These are phyloP conservation scores for Aureobasidium sp. DNA, from an alignment of 2,329 filamentous ascomycete genomes.

Conservation along the genomic window DNA sequence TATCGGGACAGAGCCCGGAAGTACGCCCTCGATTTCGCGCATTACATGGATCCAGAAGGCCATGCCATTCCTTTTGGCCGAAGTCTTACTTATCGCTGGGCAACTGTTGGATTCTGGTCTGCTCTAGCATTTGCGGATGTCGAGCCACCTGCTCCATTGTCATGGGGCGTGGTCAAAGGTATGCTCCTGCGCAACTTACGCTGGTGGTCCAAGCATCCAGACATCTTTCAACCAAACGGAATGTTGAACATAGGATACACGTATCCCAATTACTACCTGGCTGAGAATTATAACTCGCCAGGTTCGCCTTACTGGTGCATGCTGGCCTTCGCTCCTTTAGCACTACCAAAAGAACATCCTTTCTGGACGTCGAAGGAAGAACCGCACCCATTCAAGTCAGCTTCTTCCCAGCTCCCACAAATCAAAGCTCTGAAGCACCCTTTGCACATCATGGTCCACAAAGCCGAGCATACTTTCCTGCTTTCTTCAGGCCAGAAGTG, in stretches of 20 bases:
- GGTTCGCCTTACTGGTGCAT: slow-evolving; percentile 71
- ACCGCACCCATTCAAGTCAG: slow-evolving; percentile 42
- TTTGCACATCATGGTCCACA: slow-evolving; percentile 60
- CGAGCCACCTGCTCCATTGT: slow-evolving; percentile 62
- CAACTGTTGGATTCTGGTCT: slow-evolving; percentile 79
- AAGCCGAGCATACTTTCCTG: slow-evolving; percentile 69
- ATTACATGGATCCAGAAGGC: slow-evolving; percentile 68
- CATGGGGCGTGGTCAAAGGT: slow-evolving; percentile 74
- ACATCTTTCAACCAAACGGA: slow-evolving; percentile 68
- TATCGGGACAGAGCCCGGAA: slow-evolving; percentile 62
- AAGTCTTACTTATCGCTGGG: slow-evolving; percentile 74
- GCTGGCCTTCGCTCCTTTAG: slow-evolving; percentile 67
- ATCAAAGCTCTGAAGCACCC: slow-evolving; percentile 59
- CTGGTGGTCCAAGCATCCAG: slow-evolving; percentile 70
- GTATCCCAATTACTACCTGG: slow-evolving; percentile 74
- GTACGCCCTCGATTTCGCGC: slow-evolving; percentile 63
- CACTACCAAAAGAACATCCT: slow-evolving; percentile 60
- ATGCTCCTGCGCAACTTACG: slow-evolving; percentile 66
- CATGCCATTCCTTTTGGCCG: slow-evolving; percentile 70
- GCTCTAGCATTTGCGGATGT: slow-evolving; percentile 69
- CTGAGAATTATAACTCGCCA: slow-evolving; percentile 78
- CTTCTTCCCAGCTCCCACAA: slow-evolving; percentile 46
- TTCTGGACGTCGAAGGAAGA: slow-evolving; percentile 69
- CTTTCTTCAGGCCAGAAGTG: slow-evolving; percentile 73
- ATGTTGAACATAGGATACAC: slow-evolving; percentile 71